Evolutionary conservation across 768 basidiomycete species (phyloP).

Genomic region (Candolleomyces eurysporus): DNA sequence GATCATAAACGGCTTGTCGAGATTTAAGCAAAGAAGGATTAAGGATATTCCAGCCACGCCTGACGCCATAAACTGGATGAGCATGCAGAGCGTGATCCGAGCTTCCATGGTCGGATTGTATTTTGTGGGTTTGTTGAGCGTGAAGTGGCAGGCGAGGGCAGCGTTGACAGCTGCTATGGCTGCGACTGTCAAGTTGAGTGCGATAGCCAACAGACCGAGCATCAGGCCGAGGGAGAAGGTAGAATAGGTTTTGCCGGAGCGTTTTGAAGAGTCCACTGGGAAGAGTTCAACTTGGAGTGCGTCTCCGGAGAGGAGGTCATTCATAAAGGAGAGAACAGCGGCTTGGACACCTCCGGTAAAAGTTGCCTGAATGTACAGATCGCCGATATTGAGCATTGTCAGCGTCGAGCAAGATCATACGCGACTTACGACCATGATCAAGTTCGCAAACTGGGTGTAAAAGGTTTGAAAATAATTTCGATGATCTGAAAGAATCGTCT

Average conservation of each 20-base stretch:
- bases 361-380: neutral
- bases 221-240: constrained; percentile 1
- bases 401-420: neutral
- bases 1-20: neutral
- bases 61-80: constrained; percentile 1
- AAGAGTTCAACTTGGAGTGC: neutral
- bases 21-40: neutral
- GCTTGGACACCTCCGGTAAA: constrained; percentile 4
- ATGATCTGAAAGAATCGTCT: neutral
- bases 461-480: constrained; percentile 1
- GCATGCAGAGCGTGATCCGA: neutral
- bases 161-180: constrained; percentile 1
- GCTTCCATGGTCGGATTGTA: neutral
- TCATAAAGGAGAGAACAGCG: neutral
- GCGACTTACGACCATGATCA: constrained; percentile 3
- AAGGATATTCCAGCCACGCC: neutral
- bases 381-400: no score
- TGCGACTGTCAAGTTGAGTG: neutral
- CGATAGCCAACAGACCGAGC: constrained; percentile 1
- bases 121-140: neutral
- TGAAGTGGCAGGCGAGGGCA: constrained; percentile 1
- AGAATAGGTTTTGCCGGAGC: neutral
- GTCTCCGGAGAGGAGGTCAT: neutral
- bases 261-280: neutral
- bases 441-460: constrained; percentile 1